Evolutionary conservation across 352 stramenopile species (phyloP).

Genomic region (Phytopythium helicoides): DNA sequence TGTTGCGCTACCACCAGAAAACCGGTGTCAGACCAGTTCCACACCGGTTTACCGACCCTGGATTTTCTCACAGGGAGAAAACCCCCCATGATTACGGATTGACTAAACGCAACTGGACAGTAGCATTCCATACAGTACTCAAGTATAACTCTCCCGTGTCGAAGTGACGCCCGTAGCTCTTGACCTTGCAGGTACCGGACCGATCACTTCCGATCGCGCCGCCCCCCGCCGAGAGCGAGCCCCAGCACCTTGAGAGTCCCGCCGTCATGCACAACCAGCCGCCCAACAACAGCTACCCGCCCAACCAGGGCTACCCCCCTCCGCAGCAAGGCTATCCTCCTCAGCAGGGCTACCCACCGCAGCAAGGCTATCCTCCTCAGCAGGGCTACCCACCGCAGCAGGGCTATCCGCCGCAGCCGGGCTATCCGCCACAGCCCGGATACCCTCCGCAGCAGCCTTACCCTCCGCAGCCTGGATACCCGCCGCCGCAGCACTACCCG

Average conservation of each 20-base stretch:
- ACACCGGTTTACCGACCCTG: no score
- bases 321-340: conserved; percentile 22
- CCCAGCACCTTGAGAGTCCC: background rate
- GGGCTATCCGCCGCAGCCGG: conserved; percentile 24
- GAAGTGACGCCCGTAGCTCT: no score
- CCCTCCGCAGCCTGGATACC: conserved; percentile 16
- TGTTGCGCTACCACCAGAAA: no score
- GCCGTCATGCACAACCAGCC: conserved; percentile 10
- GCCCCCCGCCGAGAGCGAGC: no score
- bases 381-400: conserved; percentile 23
- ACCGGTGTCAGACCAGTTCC: no score
- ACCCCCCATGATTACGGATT: no score
- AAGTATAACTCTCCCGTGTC: no score
- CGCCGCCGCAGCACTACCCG: conserved; percentile 11
- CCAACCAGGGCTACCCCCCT: conserved; percentile 29
- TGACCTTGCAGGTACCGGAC: no score
- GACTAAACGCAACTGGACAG: no score
- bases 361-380: conserved; percentile 19
- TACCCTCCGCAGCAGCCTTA: conserved; percentile 17
- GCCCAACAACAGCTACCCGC: conserved; percentile 21
- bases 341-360: conserved; percentile 26
- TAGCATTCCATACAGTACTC: no score
- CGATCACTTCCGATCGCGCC: no score
- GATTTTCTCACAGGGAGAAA: no score
- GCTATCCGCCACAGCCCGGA: conserved; percentile 18